phyloP scores from a whole-genome alignment of 495 filamentous ascomycete genomes.

The Pseudotulostoma volvatum region DNA sequence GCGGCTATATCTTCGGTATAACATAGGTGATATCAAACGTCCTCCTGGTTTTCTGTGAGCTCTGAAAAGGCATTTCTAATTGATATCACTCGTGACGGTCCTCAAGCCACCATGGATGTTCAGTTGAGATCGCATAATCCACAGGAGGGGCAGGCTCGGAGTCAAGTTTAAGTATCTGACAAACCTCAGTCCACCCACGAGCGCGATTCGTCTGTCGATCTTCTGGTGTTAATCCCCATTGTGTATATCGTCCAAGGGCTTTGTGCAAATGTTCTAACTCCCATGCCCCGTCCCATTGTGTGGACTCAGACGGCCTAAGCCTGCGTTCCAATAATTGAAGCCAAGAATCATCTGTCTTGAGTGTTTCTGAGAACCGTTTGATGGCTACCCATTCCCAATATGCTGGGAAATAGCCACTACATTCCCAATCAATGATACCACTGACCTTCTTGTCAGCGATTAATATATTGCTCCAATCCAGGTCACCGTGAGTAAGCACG shows the following conservation, averaged over 20 bases:
- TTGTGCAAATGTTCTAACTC: neutral
- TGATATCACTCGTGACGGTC: too few species aligned
- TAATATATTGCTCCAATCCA: constrained; percentile 1
- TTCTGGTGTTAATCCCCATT: neutral
- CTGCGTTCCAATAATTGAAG: constrained; percentile 1
- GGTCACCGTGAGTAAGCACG: neutral
- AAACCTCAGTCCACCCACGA: neutral
- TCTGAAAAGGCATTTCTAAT: too few species aligned
- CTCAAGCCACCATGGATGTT: neutral
- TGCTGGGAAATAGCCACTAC: neutral
- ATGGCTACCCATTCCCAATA: constrained; percentile 1
- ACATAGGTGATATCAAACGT: too few species aligned
- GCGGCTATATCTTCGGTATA: too few species aligned
- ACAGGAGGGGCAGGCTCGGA: constrained; percentile 1
- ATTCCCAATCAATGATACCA: constrained; percentile 15
- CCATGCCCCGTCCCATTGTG: neutral
- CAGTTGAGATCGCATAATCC: neutral
- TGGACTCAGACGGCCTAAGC: neutral
- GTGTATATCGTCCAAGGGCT: neutral
- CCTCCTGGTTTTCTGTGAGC: too few species aligned
- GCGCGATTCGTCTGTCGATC: neutral
- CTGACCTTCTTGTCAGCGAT: constrained; percentile 1
- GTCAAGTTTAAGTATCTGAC: constrained; percentile 1
- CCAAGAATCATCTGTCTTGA: neutral
- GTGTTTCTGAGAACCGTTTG: neutral